Conservation (phyloP, 2,329 filamentous ascomycete genomes). For the Endocalyx cinctus region DNA sequence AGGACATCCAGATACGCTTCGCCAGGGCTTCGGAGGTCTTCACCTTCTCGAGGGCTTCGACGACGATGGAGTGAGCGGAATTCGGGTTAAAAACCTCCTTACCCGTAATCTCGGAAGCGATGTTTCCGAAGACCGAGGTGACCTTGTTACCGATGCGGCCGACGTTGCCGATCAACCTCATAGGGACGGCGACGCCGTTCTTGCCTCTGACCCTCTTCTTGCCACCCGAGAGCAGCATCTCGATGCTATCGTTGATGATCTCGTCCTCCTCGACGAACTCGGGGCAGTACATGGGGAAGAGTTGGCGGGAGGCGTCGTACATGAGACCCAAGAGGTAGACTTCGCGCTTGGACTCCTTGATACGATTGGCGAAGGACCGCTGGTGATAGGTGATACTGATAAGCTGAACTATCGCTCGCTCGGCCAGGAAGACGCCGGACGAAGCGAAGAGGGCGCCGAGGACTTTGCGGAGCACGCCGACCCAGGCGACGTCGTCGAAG, state of each 20-base stretch:
- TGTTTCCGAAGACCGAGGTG: constrained; percentile 86
- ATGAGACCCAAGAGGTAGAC: constrained; percentile 76
- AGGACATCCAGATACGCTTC: constrained; percentile 96
- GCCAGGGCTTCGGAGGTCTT: constrained; percentile 85
- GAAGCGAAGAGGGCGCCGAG: constrained; percentile 64
- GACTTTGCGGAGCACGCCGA: constrained; percentile 57
- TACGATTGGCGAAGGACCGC: constrained; percentile 74
- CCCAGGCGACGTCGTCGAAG: constrained; percentile 43
- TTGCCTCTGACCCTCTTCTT: constrained; percentile 41
- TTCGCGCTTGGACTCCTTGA: constrained; percentile 86
- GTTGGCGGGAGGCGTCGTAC: constrained; percentile 80
- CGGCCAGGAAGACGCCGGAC: constrained; percentile 66
- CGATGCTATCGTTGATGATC: constrained; percentile 79
- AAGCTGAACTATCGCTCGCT: constrained; percentile 75
- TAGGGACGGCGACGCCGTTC: constrained; percentile 65
- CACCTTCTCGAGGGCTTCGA: constrained; percentile 82
- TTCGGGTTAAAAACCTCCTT: constrained; percentile 94
- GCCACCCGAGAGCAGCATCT: constrained; percentile 59
- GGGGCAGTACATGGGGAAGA: constrained; percentile 88
- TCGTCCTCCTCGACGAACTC: constrained; percentile 93
- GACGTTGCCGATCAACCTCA: constrained; percentile 71
- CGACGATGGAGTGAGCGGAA: constrained; percentile 82
- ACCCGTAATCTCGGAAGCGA: constrained; percentile 91
- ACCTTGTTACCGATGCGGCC: constrained; percentile 88
- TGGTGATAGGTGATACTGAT: constrained; percentile 84